Base-by-base conservation (phyloP, 2,329 filamentous ascomycete species). In the Colletotrichum brevisporum region DNA sequence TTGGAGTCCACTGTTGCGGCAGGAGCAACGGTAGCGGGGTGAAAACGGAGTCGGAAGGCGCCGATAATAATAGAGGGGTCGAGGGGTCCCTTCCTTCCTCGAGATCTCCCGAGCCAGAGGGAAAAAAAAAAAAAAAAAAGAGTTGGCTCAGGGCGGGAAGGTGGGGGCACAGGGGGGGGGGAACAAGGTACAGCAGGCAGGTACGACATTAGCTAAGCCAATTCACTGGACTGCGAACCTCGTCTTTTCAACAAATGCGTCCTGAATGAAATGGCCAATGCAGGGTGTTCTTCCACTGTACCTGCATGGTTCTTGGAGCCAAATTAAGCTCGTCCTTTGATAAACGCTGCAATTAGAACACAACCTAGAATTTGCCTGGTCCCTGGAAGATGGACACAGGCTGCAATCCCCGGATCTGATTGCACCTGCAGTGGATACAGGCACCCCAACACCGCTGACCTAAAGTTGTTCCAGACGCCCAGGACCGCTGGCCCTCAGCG, bases 21-120 rank as follows among this genome's bases (percentile, higher is more conserved):
- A 68, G 60, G 41, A 39, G 15, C 51, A 43, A n/a, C 13, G 16
- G 41, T n/a, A 50, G 65, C 53, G 65, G 60, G 65, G 60, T 67
- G 52, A 47, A 43, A 45, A 27, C 36, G 52, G 58, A 60, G 60
- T 43, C 58, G 64, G 64, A 56, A 63, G 64, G 36, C 59, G 45
- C 64, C 36, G 58, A 58, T 16, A 58, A 58, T 16, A 58, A 67
- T 56, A 58, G 64, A 43, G 65, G 65, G 65, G 64, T 67, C 36
- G 24, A 41, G 45, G 45, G 45, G 45, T 48, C 18, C 15, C 45
- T 55, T 18, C 39, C 60, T 67, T 36, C 12, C 60, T 61, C 13
- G 9, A 62, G 31, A 36, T 10, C 31, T 36, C 31, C 31, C 31
- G 31, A 36, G 31, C 31, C 2, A 9, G 2, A 10, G 31, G 8